phyloP scores from a whole-genome alignment of 2,329 filamentous ascomycete genomes.

The Stemphylium vesicarium region DNA sequence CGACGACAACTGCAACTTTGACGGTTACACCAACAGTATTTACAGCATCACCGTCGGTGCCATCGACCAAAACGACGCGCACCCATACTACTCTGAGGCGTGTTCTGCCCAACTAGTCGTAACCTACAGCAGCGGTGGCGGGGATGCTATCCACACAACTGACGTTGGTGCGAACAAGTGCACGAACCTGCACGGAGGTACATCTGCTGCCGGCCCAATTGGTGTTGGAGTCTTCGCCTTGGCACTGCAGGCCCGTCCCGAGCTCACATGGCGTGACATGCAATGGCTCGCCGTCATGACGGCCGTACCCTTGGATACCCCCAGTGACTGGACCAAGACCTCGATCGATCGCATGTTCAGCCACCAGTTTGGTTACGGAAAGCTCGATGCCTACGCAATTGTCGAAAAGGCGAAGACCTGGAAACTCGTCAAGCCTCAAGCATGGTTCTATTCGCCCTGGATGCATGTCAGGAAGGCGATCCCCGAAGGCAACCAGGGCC shows the following conservation, averaged over 20 bases:
- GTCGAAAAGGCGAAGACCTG: conserved; percentile 87
- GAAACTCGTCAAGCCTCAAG: conserved; percentile 89
- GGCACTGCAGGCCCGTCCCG: conserved; percentile 81
- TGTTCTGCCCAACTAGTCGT: conserved; percentile 96
- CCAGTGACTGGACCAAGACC: conserved; percentile 83
- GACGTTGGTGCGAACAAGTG: conserved; percentile 87
- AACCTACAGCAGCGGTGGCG: conserved; percentile 90
- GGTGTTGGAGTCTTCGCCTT: conserved; percentile 92
- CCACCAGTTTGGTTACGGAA: conserved; percentile 94
- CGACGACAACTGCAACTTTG: conserved; percentile 98
- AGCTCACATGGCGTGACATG: conserved; percentile 90
- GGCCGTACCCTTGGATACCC: conserved; percentile 78
- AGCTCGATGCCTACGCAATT: conserved; percentile 85
- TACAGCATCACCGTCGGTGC: conserved; percentile 98
- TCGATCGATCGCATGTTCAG: conserved; percentile 85
- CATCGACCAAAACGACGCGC: conserved; percentile 83
- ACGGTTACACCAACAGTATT: conserved; percentile 99
- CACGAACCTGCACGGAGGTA: conserved; percentile 85
- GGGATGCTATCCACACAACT: conserved; percentile 92
- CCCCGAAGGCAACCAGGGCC: conserved; percentile 80
- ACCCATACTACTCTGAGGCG: conserved; percentile 95
- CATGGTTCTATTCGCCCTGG: conserved; percentile 95
- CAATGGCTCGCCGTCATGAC: conserved; percentile 90
- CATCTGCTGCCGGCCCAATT: conserved; percentile 91
- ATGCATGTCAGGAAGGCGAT: conserved; percentile 85